Percentiles rank a stretch among this genome's conserved stretches.
Conservation (phyloP, 129 eudicot genomes). For the Flaveria sonorensis region DNA sequence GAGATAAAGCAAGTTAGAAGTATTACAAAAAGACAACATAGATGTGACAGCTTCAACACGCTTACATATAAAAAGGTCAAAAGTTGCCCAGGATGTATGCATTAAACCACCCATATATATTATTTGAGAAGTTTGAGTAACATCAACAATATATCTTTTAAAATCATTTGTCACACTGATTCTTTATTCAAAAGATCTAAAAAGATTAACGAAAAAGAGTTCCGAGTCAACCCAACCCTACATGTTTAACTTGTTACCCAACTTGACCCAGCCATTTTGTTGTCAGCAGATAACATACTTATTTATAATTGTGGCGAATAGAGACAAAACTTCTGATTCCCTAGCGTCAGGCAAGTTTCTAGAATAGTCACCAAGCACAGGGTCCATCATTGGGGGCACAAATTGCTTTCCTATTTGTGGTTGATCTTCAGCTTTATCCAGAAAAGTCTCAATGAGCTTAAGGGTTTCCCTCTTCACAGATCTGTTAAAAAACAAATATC, state of each 20-base stretch:
- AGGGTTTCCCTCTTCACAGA: slow-evolving; percentile 98
- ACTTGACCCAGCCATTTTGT: not conserved
- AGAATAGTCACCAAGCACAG: slow-evolving; percentile 95
- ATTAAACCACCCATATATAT: not conserved
- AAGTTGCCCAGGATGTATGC: not conserved
- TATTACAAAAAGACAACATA: not conserved
- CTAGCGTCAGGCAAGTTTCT: slow-evolving; percentile 96
- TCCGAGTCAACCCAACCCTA: not conserved
- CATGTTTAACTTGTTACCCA: not conserved
- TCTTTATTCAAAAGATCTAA: not conserved
- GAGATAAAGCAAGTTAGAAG: no score
- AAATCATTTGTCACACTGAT: not conserved
- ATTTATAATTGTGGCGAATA: slow-evolving; percentile 91
- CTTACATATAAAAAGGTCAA: not conserved
- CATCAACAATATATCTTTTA: not conserved
- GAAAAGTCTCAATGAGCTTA: slow-evolving; percentile 91
- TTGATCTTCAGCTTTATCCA: slow-evolving; percentile 98
- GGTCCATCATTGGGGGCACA: slow-evolving; percentile 99
- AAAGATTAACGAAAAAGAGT: not conserved
- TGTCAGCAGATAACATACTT: slow-evolving; percentile 50
- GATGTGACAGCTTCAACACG: not conserved
- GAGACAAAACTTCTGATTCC: slow-evolving; percentile 96
- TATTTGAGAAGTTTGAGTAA: not conserved
- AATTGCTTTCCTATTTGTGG: slow-evolving; percentile 94
- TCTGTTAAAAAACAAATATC: slow-evolving; percentile 41